phyloP scores from a whole-genome alignment of 257 asterid species.

The Knoxia roxburghii region DNA sequence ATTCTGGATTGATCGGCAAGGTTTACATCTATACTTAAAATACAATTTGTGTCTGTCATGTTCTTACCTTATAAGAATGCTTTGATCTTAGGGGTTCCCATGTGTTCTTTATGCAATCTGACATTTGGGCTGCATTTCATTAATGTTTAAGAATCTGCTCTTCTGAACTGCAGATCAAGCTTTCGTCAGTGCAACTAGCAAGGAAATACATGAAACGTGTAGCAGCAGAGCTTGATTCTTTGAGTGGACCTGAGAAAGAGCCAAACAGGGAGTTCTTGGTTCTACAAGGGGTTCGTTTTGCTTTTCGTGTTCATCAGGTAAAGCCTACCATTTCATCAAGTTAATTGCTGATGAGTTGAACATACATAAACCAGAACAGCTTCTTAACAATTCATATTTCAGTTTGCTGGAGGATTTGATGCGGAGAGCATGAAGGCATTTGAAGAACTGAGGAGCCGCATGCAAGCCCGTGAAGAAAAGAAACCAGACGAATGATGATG shows the following conservation, averaged over 20 bases:
- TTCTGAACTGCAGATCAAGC: slow-evolving; percentile 67
- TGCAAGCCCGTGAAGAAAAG: slow-evolving; percentile 47
- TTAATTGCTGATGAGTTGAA: neutral
- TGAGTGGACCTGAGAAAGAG: slow-evolving; percentile 79
- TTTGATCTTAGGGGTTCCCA: neutral
- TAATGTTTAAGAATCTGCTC: neutral
- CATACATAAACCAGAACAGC: neutral
- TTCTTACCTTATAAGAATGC: neutral
- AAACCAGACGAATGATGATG: slow-evolving; percentile 35
- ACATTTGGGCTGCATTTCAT: slow-evolving; percentile 1
- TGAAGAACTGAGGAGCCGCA: slow-evolving; percentile 86
- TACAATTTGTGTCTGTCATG: neutral
- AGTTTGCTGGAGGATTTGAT: slow-evolving; percentile 99
- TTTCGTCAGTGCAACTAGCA: slow-evolving; percentile 83
- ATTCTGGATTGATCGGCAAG: slow-evolving; percentile 94
- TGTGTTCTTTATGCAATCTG: neutral
- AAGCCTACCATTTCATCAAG: neutral
- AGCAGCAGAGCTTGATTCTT: slow-evolving; percentile 73
- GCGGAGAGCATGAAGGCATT: slow-evolving; percentile 97
- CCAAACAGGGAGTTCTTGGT: slow-evolving; percentile 85
- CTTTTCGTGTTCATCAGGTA: slow-evolving; percentile 98
- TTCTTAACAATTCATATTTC: slow-evolving; percentile 21
- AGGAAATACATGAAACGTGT: slow-evolving; percentile 95
- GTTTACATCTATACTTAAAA: slow-evolving; percentile 27
- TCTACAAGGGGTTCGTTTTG: slow-evolving; percentile 95